Percentiles rank a stretch among this genome's conserved stretches.
Conservation (phyloP, 1,139 yeast species). For the Yamadazyma diddensiae region DNA sequence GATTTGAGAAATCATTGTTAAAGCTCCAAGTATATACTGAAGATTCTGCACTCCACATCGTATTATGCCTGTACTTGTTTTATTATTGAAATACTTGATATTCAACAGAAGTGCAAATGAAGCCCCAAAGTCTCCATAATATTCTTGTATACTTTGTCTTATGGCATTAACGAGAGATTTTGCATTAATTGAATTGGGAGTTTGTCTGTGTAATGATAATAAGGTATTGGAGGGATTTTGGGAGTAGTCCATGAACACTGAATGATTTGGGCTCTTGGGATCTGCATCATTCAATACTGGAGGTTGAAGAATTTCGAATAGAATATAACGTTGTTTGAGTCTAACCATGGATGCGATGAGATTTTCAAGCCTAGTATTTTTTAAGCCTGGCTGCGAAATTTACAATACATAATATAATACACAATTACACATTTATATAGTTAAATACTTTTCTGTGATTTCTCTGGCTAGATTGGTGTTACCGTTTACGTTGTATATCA, state of each 20-base stretch:
- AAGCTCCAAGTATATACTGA: conserved; percentile 64
- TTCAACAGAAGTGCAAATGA: conserved; percentile 66
- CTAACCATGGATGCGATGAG: conserved; percentile 61
- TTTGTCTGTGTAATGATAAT: conserved; percentile 46
- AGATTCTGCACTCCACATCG: conserved; percentile 70
- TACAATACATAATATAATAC: background rate
- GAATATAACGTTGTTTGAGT: conserved; percentile 76
- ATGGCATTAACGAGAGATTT: conserved; percentile 52
- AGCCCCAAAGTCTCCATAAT: conserved; percentile 77
- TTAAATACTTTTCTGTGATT: conserved; percentile 62
- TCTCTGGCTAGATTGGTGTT: conserved; percentile 61
- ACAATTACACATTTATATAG: conserved; percentile 16
- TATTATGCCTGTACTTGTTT: conserved; percentile 81
- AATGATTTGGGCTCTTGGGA: conserved; percentile 6
- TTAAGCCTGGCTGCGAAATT: background rate
- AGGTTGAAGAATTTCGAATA: conserved; percentile 78
- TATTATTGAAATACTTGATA: conserved; percentile 76
- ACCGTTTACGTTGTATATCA: conserved; percentile 75
- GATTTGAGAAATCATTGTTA: conserved; percentile 58
- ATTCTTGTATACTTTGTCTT: conserved; percentile 49
- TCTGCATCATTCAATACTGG: conserved; percentile 17
- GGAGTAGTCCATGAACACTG: conserved; percentile 21
- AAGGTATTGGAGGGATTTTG: conserved; percentile 34
- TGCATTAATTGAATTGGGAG: conserved; percentile 43
- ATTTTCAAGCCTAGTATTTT: background rate